Evolutionary conservation across 2,329 filamentous ascomycete genomes (phyloP), one percentile per base, ranked within the genome.

Genomic region (Aureobasidium melanogenum): DNA sequence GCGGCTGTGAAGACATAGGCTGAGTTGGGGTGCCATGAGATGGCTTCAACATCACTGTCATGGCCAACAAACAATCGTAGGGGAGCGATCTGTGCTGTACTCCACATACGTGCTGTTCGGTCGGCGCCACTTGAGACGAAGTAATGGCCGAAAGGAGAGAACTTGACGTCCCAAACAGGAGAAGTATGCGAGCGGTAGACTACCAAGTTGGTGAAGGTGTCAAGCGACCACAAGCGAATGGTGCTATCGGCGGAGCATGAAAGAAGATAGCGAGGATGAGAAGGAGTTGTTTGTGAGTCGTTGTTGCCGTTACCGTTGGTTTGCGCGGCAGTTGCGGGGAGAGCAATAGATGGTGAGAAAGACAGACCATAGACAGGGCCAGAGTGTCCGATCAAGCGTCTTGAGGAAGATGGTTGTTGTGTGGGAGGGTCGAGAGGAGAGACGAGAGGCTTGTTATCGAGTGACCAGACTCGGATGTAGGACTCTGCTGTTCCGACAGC

Each of bases 1-100:
- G 91, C 95, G 3, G 89, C 91, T 0, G 94, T 97, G 74, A 99
- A 97, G 47, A 97, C 79, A 68, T 97, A 99, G 6, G 88, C 85
- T 19, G 90, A 91, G 71, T 99, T 99, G 0, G 93, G 91, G 69
- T 99, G 94, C 86, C 94, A 99, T 15, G 88, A 82, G n/a, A 97
- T 81, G 46, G 87, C 86, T 56, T 95, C 95, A n/a, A 97, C 89
- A 67, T 91, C 88, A 22, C 91, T 90, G 67, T 97, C 92, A 70
- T 99, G 94, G 0, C 94, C 94, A 2, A 93, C 89, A 64, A 97
- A 87, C 52, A 97, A 83, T 46, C 94, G 87, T 64, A 94, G 84
- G 12, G 91, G 89, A 26, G 91, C 91, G 46, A 95, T 92, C 66
- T 96, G 89, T 70, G 97, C 92, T 64, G 95, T 95, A 64, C 88